phyloP scores from a whole-genome alignment of 1,139 yeast species.

The Waltiozyma sp. region DNA sequence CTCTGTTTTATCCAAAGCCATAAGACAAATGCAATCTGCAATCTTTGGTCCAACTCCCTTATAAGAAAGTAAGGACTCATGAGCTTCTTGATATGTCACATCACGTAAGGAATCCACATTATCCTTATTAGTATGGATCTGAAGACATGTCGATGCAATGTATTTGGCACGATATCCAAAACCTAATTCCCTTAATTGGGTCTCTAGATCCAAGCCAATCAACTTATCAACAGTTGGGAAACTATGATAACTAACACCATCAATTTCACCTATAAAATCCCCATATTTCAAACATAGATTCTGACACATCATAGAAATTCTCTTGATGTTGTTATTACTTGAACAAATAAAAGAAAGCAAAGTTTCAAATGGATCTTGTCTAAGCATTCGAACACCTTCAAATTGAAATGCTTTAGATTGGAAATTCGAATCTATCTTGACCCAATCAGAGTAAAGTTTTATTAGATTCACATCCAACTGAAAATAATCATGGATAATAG shows the following conservation, averaged over 20 bases:
- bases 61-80: conserved; percentile 52
- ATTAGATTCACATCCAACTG: conserved; percentile 45
- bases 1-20: conserved; percentile 80
- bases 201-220: conserved; percentile 29
- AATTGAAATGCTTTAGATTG: conserved; percentile 27
- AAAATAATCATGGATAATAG: conserved; percentile 38
- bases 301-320: conserved; percentile 92
- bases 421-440: conserved; percentile 39
- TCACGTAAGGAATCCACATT: conserved; percentile 30
- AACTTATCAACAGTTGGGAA: conserved; percentile 62
- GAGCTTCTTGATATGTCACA: conserved; percentile 44
- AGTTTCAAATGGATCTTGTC: conserved; percentile 98
- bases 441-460: conserved; percentile 54
- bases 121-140: conserved; percentile 28
- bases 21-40: conserved; percentile 88
- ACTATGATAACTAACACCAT: conserved; percentile 51
- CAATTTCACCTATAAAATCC: conserved; percentile 38
- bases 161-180: conserved; percentile 93
- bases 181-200: conserved; percentile 32
- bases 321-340: conserved; percentile 87
- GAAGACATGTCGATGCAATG: conserved; percentile 65
- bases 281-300: conserved; percentile 68
- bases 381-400: conserved; percentile 68
- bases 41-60: conserved; percentile 97
- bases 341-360: conserved; percentile 85